Evolutionary conservation across 2,329 filamentous ascomycete genomes (phyloP).

Genomic region (Stagonosporopsis tanaceti): DNA sequence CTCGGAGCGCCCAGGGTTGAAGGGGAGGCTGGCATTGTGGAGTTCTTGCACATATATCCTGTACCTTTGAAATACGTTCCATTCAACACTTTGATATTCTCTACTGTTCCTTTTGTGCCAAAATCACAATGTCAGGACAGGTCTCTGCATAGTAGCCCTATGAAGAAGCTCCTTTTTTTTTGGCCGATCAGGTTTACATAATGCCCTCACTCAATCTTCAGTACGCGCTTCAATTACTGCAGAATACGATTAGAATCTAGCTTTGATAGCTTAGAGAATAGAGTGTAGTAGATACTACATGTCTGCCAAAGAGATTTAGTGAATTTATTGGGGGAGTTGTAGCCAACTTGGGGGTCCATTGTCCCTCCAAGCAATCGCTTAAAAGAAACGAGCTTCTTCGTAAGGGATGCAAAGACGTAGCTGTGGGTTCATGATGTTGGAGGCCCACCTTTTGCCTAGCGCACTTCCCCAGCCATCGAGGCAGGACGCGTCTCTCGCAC

Average conservation of each 20-base stretch:
- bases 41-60: neutral
- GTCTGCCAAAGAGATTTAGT: no score
- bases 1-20: neutral
- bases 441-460: constrained; percentile 8
- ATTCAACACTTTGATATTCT: neutral
- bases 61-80: neutral
- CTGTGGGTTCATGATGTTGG: neutral
- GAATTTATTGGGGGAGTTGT: no score
- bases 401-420: neutral
- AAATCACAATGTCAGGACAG: neutral
- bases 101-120: neutral
- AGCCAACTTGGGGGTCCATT: no score
- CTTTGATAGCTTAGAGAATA: no score
- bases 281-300: no score
- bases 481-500: neutral
- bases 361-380: no score
- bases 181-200: no score
- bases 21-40: neutral
- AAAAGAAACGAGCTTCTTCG: no score
- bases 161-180: no score
- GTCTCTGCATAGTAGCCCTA: neutral
- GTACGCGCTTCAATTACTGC: no score
- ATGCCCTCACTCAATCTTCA: no score
- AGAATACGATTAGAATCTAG: no score
- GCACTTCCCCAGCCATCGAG: constrained; percentile 4